Evolutionary conservation across 2,329 filamentous ascomycete genomes (phyloP).

Genomic region (Microdochium trichocladiopsis): DNA sequence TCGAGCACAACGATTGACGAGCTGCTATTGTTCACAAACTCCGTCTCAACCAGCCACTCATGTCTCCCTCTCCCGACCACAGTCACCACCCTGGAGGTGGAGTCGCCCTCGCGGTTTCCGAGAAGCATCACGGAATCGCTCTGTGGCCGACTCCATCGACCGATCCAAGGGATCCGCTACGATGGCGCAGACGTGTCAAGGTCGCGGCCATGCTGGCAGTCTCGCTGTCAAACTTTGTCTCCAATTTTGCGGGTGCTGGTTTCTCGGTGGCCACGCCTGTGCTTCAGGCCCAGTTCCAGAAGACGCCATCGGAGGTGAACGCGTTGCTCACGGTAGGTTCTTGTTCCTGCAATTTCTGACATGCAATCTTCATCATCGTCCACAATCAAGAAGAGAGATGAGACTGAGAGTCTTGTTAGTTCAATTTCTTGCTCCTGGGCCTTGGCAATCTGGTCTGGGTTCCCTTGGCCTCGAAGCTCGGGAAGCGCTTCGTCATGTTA

Average conservation of each 20-base stretch:
- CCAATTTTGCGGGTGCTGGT: conserved; percentile 6
- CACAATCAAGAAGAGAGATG: too few species aligned
- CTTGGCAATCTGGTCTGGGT: conserved; percentile 25
- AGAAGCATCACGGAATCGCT: not conserved
- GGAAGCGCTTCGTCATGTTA: conserved; percentile 25
- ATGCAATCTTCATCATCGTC: too few species aligned
- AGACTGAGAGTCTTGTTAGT: not conserved
- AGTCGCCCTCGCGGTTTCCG: not conserved
- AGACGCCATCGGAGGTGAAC: not conserved
- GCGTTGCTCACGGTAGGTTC: conserved; percentile 1
- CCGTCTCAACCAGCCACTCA: not conserved
- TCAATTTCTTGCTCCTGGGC: conserved; percentile 10
- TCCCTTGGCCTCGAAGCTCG: conserved; percentile 22
- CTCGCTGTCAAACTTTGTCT: conserved; percentile 5
- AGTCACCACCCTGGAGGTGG: not conserved
- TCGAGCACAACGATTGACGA: not conserved
- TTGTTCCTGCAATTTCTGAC: too few species aligned
- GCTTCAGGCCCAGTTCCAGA: conserved; percentile 1
- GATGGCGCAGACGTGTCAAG: conserved; percentile 4
- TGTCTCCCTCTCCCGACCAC: not conserved
- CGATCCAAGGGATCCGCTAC: conserved; percentile 3
- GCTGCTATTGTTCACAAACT: not conserved
- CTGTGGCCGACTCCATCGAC: not conserved
- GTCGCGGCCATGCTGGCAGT: conserved; percentile 1
- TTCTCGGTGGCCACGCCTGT: conserved; percentile 4